Percentiles rank a stretch among this genome's conserved stretches.
These are phyloP conservation scores for Candida adriatica DNA, from an alignment of 805 yeast species.

Conservation along the genomic window DNA sequence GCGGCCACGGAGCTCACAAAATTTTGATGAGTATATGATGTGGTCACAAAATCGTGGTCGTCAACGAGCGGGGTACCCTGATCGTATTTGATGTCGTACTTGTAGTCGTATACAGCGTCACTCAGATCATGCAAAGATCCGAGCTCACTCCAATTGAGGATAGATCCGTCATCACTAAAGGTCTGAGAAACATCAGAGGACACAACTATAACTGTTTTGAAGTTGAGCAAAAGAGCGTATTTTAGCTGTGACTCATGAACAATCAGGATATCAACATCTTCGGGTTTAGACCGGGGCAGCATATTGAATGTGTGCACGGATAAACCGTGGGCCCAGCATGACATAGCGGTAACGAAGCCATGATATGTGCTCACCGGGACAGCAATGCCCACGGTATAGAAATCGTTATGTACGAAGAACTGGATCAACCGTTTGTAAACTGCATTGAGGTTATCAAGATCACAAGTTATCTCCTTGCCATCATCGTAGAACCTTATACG, in stretches of 20 bases:
- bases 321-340: slow-evolving; percentile 37
- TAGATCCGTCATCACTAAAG: slow-evolving; percentile 5
- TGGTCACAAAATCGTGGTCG: slow-evolving; percentile 25
- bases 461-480: slow-evolving; percentile 11
- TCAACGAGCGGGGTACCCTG: slow-evolving; percentile 27
- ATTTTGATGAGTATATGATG: slow-evolving; percentile 42
- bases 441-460: slow-evolving; percentile 24
- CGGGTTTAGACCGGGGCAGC: slow-evolving; percentile 22
- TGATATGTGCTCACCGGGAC: slow-evolving; percentile 24
- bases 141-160: slow-evolving; percentile 23
- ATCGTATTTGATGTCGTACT: slow-evolving; percentile 26
- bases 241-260: slow-evolving; percentile 22
- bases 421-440: slow-evolving; percentile 22
- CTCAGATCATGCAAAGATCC: slow-evolving; percentile 8
- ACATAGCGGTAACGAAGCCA: slow-evolving; percentile 34
- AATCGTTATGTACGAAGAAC: slow-evolving; percentile 15
- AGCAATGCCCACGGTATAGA: slow-evolving; percentile 24
- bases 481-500: slow-evolving; percentile 23
- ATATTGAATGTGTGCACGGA: slow-evolving; percentile 34
- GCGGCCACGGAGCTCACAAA: slow-evolving; percentile 49
- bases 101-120: slow-evolving; percentile 17
- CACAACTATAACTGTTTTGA: slow-evolving; percentile 28
- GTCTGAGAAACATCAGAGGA: slow-evolving; percentile 11
- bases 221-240: slow-evolving; percentile 23
- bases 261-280: slow-evolving; percentile 26